Conservation (phyloP, 2,329 filamentous ascomycete species). For the Coleophoma cylindrospora region DNA sequence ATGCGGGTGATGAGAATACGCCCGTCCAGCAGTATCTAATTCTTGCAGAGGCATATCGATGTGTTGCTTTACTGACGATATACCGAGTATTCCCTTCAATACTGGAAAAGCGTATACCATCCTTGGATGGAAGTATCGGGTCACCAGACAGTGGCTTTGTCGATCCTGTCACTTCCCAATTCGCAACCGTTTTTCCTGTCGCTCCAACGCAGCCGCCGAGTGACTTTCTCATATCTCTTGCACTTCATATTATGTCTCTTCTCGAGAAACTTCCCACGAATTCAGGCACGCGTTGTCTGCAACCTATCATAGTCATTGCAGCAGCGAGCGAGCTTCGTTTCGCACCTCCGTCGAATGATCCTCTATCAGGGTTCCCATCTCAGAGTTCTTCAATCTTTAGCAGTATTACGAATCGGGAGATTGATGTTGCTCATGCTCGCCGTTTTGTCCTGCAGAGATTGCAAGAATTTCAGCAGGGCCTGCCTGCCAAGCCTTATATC, state of each 20-base stretch:
- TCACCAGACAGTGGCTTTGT: not conserved
- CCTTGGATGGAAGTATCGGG: not conserved
- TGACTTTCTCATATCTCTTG: constrained; percentile 21
- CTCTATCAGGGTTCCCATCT: not conserved
- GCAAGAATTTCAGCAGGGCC: constrained; percentile 18
- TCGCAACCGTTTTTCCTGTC: not conserved
- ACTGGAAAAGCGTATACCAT: constrained; percentile 13
- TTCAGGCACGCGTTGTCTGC: constrained; percentile 22
- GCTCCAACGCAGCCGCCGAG: constrained; percentile 10
- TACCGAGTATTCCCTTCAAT: constrained; percentile 21
- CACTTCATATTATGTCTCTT: constrained; percentile 19
- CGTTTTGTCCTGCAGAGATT: constrained; percentile 18
- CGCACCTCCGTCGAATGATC: constrained; percentile 3
- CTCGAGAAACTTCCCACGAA: constrained; percentile 18
- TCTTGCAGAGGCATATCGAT: constrained; percentile 22
- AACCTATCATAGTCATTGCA: constrained; percentile 21
- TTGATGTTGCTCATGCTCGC: constrained; percentile 20
- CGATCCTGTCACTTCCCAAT: not conserved
- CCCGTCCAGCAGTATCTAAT: constrained; percentile 24
- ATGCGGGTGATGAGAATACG: constrained; percentile 23
- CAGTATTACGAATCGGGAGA: constrained; percentile 18
- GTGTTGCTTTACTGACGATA: constrained; percentile 19
- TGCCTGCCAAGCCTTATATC: constrained; percentile 21
- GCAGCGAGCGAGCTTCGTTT: constrained; percentile 19
- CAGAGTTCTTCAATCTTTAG: constrained; percentile 8